phyloP scores from a whole-genome alignment of 2,329 filamentous ascomycete species.

The Ceratocystis harringtonii region DNA sequence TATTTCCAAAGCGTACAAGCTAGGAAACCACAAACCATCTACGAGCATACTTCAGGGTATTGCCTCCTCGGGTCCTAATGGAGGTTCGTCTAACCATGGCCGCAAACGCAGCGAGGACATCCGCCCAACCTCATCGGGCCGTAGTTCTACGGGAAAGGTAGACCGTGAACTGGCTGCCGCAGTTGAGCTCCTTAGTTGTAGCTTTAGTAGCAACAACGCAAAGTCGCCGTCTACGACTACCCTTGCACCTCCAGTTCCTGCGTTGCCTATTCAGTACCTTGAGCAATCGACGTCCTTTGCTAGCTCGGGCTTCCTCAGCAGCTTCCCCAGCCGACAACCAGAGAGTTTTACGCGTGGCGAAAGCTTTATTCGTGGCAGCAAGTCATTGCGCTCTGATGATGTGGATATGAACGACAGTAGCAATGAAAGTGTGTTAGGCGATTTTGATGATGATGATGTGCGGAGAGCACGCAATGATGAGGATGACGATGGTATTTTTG shows the following conservation, averaged over 20 bases:
- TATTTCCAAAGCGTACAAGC: conserved; percentile 71
- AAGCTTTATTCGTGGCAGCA: conserved; percentile 26
- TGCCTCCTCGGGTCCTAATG: conserved; percentile 26
- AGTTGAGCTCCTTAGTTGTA: conserved; percentile 79
- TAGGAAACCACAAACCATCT: conserved; percentile 33
- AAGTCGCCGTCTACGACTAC: conserved; percentile 36
- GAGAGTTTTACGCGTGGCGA: conserved; percentile 52
- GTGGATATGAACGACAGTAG: conserved; percentile 54
- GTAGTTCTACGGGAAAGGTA: conserved; percentile 60
- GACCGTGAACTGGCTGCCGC: conserved; percentile 81
- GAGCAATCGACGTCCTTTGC: conserved; percentile 42
- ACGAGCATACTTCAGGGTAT: conserved; percentile 36
- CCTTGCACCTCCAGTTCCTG: conserved; percentile 76
- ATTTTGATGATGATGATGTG: conserved; percentile 49
- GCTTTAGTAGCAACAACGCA: conserved; percentile 64
- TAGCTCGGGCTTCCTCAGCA: conserved; percentile 48
- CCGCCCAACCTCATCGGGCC: conserved; percentile 65
- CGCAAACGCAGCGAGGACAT: conserved; percentile 62
- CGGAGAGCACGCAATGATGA: conserved; percentile 60
- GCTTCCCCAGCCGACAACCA: conserved; percentile 43
- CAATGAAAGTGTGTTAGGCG: conserved; percentile 43
- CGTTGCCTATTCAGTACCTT: conserved; percentile 67
- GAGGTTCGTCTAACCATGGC: conserved; percentile 34
- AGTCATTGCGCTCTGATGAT: conserved; percentile 29
- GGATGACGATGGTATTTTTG: conserved; percentile 91